These are phyloP conservation scores for Metschnikowia gruessii DNA, from an alignment of 805 yeast genomes.

Conservation along the genomic window DNA sequence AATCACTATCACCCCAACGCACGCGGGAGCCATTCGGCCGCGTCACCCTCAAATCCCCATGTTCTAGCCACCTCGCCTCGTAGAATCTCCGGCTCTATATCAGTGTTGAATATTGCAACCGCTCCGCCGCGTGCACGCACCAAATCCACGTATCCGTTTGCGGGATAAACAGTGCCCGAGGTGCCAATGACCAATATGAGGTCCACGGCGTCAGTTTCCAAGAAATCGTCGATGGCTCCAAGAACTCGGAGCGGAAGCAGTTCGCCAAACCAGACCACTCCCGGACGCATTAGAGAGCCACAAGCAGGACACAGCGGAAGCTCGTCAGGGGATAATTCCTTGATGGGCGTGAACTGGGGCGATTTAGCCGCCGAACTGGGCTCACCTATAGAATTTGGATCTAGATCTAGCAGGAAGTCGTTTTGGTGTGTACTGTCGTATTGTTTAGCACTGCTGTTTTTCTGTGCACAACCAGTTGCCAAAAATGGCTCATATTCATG, in stretches of 20 bases:
- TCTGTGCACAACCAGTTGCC: no score
- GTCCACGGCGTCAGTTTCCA: slow-evolving; percentile 56
- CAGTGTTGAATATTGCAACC: slow-evolving; percentile 81
- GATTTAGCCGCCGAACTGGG: slow-evolving; percentile 21
- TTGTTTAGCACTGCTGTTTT: no score
- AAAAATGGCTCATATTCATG: slow-evolving; percentile 21
- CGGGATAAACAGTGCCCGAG: slow-evolving; percentile 86
- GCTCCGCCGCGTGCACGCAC: slow-evolving; percentile 71
- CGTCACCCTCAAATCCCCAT: slow-evolving; percentile 82
- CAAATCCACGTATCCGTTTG: slow-evolving; percentile 84
- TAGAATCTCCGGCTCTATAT: slow-evolving; percentile 46
- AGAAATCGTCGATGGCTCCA: slow-evolving; percentile 67
- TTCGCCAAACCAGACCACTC: slow-evolving; percentile 96
- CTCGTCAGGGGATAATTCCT: slow-evolving; percentile 46
- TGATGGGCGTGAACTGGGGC: slow-evolving; percentile 48
- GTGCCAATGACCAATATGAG: slow-evolving; percentile 82
- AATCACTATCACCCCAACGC: slow-evolving; percentile 50
- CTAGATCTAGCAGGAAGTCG: no score
- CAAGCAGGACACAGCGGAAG: slow-evolving; percentile 81
- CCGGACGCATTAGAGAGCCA: slow-evolving; percentile 67
- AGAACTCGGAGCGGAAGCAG: slow-evolving; percentile 63
- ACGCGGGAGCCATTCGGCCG: slow-evolving; percentile 63
- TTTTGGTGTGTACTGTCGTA: no score
- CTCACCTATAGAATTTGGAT: no score
- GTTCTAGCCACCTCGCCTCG: slow-evolving; percentile 40